Base-by-base conservation (phyloP, 805 yeast genomes). In the Yarrowia alimentaria region DNA sequence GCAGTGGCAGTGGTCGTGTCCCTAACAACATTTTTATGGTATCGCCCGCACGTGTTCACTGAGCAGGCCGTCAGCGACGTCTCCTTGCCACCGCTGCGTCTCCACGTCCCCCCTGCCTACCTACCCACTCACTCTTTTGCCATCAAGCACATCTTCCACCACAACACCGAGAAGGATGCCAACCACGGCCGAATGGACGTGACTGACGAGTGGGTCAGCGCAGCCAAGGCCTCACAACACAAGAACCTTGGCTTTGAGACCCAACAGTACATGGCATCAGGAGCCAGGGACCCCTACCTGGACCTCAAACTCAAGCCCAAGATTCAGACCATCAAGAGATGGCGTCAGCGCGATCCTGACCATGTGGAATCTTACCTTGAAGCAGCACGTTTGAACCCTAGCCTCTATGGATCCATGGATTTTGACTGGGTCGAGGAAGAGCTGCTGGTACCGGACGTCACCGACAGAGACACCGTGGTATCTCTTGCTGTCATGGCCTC, bases 401-500 rank as follows among this genome's bases (percentile, higher is more conserved):
- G 29, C 22, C 48, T 43, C 21, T 31, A 64, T 67, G 11, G 72
- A 68, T 16, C 62, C 56, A 47, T 49, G 29, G 55, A 53, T 22
- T 40, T 54, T n/a, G 87, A 83, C 43, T 87, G 95, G 95, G 66
- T 65, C 12, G 75, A 74, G 34, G 74, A 71, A 1, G 67, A 67
- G 13, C 72, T 82, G 1, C 48, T 70, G 1, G 75, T 84, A 1
- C 99, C 99, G 0, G 78, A 93, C 58, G 68, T 91, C 7, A 69
- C 79, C 1, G 96, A 90, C 64, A 76, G 76, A 49, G 79, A 79
- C 30, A 86, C 96, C 0, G 64, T 91, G 3, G 70, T 90, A 2
- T 69, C 85, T 1, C 67, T 91, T 32, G 98, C 97, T 0, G 66
- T 81, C 49, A 85, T 91, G 79, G 80, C 96, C 0, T 85, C 95